Percentiles rank a stretch among this genome's conserved stretches.
Evolutionary conservation across 768 basidiomycete genomes (phyloP).

Genomic region (Russula olivacea): DNA sequence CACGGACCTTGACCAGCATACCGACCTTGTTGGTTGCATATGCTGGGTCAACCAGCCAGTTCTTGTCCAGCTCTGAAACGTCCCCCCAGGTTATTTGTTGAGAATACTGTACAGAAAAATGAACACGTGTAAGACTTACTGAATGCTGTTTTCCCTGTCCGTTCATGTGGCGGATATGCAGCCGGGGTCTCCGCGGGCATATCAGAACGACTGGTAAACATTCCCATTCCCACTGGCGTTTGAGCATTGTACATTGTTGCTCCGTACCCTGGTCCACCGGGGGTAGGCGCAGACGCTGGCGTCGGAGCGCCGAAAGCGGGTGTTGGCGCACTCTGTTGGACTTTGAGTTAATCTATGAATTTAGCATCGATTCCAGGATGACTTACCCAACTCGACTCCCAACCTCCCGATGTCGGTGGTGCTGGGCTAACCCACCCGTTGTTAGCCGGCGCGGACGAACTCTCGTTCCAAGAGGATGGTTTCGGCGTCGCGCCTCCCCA

Average conservation of each 20-base stretch:
- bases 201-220: constrained; percentile 21
- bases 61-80: constrained; percentile 33
- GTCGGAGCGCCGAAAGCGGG: constrained; percentile 31
- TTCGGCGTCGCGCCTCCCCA: constrained; percentile 25
- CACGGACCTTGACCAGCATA: constrained; percentile 38
- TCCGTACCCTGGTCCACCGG: constrained; percentile 31
- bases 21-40: constrained; percentile 31
- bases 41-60: constrained; percentile 40
- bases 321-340: constrained; percentile 30
- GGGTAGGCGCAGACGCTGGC: constrained; percentile 38
- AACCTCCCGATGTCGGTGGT: constrained; percentile 28
- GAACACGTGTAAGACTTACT: constrained; percentile 21
- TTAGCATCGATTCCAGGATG: constrained; percentile 12
- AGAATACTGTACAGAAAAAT: constrained; percentile 2
- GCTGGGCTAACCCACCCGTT: constrained; percentile 29
- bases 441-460: constrained; percentile 15
- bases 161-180: constrained; percentile 34
- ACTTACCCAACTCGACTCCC: constrained; percentile 45
- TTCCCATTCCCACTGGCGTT: constrained; percentile 29
- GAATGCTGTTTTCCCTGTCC: constrained; percentile 25
- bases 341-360: background rate
- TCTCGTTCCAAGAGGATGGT: constrained; percentile 21
- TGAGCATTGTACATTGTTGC: constrained; percentile 32
- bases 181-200: constrained; percentile 32
- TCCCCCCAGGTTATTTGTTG: background rate